These are phyloP conservation scores for Nicotiana rustica DNA, from an alignment of 305 asterid species.

Conservation along the genomic window DNA sequence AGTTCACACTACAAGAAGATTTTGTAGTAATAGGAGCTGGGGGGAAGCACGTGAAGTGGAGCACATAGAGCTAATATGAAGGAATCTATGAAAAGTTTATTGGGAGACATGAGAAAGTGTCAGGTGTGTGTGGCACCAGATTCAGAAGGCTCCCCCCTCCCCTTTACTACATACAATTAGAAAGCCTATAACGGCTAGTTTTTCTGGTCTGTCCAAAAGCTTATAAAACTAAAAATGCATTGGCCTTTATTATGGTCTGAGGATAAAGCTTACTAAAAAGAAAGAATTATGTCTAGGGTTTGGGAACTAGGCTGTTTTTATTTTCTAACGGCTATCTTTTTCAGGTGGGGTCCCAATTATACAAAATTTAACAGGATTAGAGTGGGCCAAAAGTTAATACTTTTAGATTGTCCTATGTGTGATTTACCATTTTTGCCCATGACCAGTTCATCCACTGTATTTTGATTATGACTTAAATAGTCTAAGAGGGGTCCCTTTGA, in stretches of 20 bases:
- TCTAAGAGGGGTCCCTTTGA: too few species aligned
- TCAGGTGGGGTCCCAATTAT: slow-evolving; percentile 48
- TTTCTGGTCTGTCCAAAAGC: slow-evolving; percentile 45
- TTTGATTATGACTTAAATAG: background rate
- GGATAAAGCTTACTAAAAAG: slow-evolving; percentile 36
- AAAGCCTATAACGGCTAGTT: slow-evolving; percentile 78
- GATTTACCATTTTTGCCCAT: slow-evolving; percentile 44
- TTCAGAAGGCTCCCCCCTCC: slow-evolving; percentile 33
- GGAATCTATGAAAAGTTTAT: slow-evolving; percentile 43
- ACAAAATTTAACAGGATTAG: slow-evolving; percentile 35
- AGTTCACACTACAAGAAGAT: slow-evolving; percentile 42
- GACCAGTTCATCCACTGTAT: background rate
- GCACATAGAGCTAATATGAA: slow-evolving; percentile 36
- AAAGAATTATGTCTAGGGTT: slow-evolving; percentile 27
- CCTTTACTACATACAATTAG: background rate
- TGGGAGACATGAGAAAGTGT: slow-evolving; percentile 50
- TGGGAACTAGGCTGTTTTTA: background rate
- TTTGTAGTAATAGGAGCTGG: slow-evolving; percentile 48
- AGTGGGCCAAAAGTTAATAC: slow-evolving; percentile 27
- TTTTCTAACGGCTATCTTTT: slow-evolving; percentile 74
- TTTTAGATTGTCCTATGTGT: slow-evolving; percentile 24
- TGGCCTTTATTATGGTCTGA: slow-evolving; percentile 34
- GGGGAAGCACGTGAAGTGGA: slow-evolving; percentile 49
- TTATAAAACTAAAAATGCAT: slow-evolving; percentile 42
- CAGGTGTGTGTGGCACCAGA: slow-evolving; percentile 36